Percentiles rank a stretch among this genome's conserved stretches.
phyloP scores from a whole-genome alignment of 805 yeast species.

The Myxozyma mucilagina region DNA sequence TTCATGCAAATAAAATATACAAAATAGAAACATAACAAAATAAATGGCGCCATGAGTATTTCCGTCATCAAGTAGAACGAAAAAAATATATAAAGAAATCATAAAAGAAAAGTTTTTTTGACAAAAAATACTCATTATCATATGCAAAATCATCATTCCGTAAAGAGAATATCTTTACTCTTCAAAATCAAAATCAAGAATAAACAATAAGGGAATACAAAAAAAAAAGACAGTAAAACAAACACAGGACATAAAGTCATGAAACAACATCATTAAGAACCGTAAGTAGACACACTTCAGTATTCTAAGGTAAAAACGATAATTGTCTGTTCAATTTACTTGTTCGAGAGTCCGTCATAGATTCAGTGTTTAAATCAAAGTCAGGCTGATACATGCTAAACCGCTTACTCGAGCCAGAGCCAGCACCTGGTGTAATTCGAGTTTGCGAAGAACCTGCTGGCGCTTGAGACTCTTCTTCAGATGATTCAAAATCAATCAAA shows the following conservation, averaged over 20 bases:
- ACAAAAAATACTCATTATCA: background rate
- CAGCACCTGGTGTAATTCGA: conserved; percentile 3
- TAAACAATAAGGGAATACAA: background rate
- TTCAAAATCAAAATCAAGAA: background rate
- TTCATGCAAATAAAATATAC: background rate
- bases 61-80: background rate
- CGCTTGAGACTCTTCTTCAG: conserved; percentile 18
- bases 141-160: background rate
- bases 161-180: too few relatives aligned
- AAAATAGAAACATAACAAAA: background rate
- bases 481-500: conserved; percentile 27
- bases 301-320: background rate
- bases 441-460: background rate
- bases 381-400: conserved; percentile 15
- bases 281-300: background rate
- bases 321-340: background rate
- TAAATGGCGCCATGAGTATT: background rate
- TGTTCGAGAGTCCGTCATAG: background rate
- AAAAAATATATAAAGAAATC: background rate
- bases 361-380: conserved; percentile 6
- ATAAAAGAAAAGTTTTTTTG: background rate
- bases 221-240: background rate
- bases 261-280: background rate
- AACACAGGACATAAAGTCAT: background rate
- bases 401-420: conserved; percentile 14